Conservation (phyloP, 1,284 basidiomycete genomes). For the Taiwanofungus camphoratus region DNA sequence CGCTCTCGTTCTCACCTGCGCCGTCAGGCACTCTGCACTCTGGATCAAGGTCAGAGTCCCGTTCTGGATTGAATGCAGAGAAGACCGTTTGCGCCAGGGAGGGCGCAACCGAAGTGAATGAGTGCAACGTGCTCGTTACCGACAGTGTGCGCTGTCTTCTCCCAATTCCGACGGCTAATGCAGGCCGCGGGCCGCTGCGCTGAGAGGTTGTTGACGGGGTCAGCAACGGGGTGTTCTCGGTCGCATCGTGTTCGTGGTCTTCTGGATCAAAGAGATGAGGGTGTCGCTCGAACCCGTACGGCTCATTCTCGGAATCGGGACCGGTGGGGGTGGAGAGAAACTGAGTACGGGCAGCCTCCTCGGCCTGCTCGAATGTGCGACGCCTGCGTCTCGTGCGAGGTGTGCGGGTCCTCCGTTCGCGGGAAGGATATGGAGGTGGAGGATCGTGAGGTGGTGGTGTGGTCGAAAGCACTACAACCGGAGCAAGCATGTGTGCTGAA, state of each 20-base stretch:
- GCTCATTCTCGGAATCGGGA: slow-evolving; percentile 25
- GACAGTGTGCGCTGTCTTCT: slow-evolving; percentile 43
- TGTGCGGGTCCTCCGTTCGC: slow-evolving; percentile 39
- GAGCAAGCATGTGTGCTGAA: slow-evolving; percentile 2
- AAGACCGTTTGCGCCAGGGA: slow-evolving; percentile 62
- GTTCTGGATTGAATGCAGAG: slow-evolving; percentile 50
- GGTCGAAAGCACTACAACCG: slow-evolving; percentile 18
- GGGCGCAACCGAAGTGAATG: slow-evolving; percentile 45
- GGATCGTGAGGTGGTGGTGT: slow-evolving; percentile 39
- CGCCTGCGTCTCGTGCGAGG: slow-evolving; percentile 26
- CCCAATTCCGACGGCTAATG: slow-evolving; percentile 12
- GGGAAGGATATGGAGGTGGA: slow-evolving; percentile 62
- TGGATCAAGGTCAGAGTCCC: slow-evolving; percentile 34
- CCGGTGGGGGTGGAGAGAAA: slow-evolving; percentile 32
- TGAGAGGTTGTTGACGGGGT: slow-evolving; percentile 19
- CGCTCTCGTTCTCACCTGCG: slow-evolving; percentile 11
- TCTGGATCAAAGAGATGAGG: slow-evolving; percentile 13
- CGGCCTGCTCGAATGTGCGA: slow-evolving; percentile 16
- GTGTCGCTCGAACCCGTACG: slow-evolving; percentile 3
- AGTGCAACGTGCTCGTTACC: slow-evolving; percentile 45
- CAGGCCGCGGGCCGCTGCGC: slow-evolving; percentile 13
- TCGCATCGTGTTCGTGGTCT: slow-evolving; percentile 19
- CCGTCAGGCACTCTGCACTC: slow-evolving; percentile 22
- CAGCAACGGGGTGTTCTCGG: slow-evolving; percentile 41
- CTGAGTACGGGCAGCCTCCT: slow-evolving; percentile 26